Evolutionary conservation across 441 rosid genomes (phyloP), one percentile per base, ranked within the genome.

Genomic region (Metrosideros polymorpha): DNA sequence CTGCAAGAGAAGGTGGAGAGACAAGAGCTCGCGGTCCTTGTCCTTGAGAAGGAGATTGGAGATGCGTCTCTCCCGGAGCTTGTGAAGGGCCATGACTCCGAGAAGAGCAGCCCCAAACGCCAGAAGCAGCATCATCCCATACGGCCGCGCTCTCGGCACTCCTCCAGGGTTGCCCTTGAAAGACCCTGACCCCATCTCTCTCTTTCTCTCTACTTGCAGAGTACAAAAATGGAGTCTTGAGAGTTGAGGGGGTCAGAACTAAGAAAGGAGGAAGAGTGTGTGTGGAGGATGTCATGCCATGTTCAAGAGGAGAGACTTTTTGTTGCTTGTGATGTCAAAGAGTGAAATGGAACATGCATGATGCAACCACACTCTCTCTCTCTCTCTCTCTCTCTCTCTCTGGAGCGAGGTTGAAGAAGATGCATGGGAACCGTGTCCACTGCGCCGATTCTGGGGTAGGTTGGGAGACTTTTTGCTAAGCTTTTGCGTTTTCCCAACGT

Each of bases 31-130:
- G 0, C 86, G 86, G 79, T 89, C 93, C 88, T 92, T 94, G 43
- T 95, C 95, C 50, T 91, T 83, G 83, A 93, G 77, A n/a, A 93
- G 88, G 85, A 94, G 92, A 87, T 87, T 88, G 90, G 91, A 91
- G 92, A 92, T 90, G 86, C 97, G 92, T 83, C 90, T 88, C 88
- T 95, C 97, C 84, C 94, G 90, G 50, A 94, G 89, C 90, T 91
- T 94, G 87, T 93, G 97, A 13, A 94, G 85, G 22, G 89, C 90
- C 93, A 92, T 88, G 9, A 94, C 95, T 8, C 96, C 96, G 9
- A 94, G 49, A 82, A 95, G 85, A 9, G 97, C 96, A 24, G 94
- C 94, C 61, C 91, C 94, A 83, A 95, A 94, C 27, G 94, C 95
- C 88, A 94, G 82, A 14, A 95, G 90, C 88, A 95, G 63, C 91